These are phyloP conservation scores for Ilyonectria destructans DNA, from an alignment of 2,329 filamentous ascomycete species.

Conservation along the genomic window DNA sequence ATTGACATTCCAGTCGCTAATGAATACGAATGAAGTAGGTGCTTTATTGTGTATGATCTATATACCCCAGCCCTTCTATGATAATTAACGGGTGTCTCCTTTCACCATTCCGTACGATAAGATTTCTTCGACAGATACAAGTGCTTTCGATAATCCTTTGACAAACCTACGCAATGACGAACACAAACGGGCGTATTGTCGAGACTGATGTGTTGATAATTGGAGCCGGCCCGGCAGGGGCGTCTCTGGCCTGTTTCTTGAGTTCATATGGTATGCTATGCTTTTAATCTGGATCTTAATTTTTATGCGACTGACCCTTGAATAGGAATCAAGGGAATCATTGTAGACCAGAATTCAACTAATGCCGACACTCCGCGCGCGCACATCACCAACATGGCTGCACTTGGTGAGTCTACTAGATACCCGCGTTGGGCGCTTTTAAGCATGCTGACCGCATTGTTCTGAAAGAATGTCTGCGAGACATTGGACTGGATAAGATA, in stretches of 20 bases:
- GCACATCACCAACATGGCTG: slow-evolving; percentile 65
- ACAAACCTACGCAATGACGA: no score
- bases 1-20: no score
- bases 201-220: neutral
- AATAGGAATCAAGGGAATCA: neutral
- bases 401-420: slow-evolving; percentile 56
- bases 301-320: neutral
- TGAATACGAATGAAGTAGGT: no score
- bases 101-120: no score
- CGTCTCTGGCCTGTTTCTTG: neutral
- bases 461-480: slow-evolving; percentile 65
- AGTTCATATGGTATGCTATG: neutral
- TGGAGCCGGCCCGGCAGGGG: neutral
- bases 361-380: neutral
- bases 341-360: neutral
- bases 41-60: no score
- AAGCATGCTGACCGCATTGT: neutral
- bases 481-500: slow-evolving; percentile 65
- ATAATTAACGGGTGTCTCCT: no score
- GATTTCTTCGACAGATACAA: no score
- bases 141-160: no score
- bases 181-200: neutral
- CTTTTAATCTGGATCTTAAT: no score
- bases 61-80: no score
- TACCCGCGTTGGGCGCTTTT: neutral